Base-by-base conservation (phyloP, 768 basidiomycete genomes). In the Boletus fagicola region DNA sequence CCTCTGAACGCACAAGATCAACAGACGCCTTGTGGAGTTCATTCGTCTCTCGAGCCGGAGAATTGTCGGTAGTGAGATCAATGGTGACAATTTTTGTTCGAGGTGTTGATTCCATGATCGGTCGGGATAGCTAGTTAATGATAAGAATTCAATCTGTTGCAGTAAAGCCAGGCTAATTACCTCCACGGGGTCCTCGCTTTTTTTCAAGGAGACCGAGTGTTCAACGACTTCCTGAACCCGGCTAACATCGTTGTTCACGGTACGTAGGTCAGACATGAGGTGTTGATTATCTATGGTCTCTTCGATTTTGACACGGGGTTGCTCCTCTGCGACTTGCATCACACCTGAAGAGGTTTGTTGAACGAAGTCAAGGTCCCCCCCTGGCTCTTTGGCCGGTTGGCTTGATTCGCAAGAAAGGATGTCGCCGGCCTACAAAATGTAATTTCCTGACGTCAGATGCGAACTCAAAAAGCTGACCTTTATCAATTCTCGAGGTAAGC, bases 21-120 rank as follows among this genome's bases (percentile, higher is more conserved):
- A 26, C 11, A 15, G 50, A 38, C 9, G 31, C 15, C 48, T 54
- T 42, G 31, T 47, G 51, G 20, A 13, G 6, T 13, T 18, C 26
- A n/a, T 11, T 43, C 20, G 51, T 51, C 46, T 46, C 57, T 43
- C 47, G 63, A 30, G 49, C 56, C 11, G 72, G 73, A 28, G 69
- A 58, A 4, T 54, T 55, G 43, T 76, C 73, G 20, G 65, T 58
- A n/a, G 78, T 81, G 53, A 82, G 71, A 65, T 83, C 81, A 55
- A 81, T 76, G 43, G 74, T 78, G 9, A 71, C 62, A 22, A 59
- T 57, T 43, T 75, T 61, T 22, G 53, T 59, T 61, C 50, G 54
- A 35, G 65, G 65, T 26, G 62, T 63, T 30, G 60, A 60, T 43
- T 59, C 51, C 51, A 43, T 18, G 16, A 53, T 49, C 26, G 49